These are phyloP conservation scores for Globisporangium okanoganense DNA, from an alignment of 352 stramenopile genomes.

Conservation along the genomic window DNA sequence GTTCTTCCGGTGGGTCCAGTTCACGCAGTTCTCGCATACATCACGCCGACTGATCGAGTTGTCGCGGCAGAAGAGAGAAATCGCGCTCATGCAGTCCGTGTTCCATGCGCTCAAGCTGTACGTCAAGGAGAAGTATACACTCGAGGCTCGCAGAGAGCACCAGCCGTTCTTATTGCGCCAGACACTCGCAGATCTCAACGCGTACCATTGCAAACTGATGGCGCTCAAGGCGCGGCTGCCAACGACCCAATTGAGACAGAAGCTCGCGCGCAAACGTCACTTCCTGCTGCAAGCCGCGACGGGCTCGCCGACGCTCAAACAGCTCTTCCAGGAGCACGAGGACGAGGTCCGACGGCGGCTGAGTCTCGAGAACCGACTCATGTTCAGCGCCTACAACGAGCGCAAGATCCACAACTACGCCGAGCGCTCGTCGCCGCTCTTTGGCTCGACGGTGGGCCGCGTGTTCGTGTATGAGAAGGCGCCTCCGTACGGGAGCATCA, in stretches of 20 bases:
- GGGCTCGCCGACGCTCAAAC: slow-evolving; percentile 65
- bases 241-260: slow-evolving; percentile 23
- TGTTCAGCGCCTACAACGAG: slow-evolving; percentile 70
- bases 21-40: slow-evolving; percentile 35
- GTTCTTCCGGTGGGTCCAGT: slow-evolving; percentile 61
- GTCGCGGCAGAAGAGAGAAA: slow-evolving; percentile 24
- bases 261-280: slow-evolving; percentile 20
- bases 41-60: slow-evolving; percentile 20
- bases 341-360: slow-evolving; percentile 49
- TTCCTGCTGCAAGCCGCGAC: slow-evolving; percentile 35
- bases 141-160: slow-evolving; percentile 16
- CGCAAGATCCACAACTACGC: slow-evolving; percentile 63
- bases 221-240: slow-evolving; percentile 28
- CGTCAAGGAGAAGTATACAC: slow-evolving; percentile 46
- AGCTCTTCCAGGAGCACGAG: slow-evolving; percentile 62
- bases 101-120: slow-evolving; percentile 36
- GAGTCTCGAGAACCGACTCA: slow-evolving; percentile 67
- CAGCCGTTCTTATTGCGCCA: slow-evolving; percentile 42
- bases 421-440: slow-evolving; percentile 47
- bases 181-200: slow-evolving; percentile 37
- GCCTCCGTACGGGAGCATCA: slow-evolving; percentile 62
- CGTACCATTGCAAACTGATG: slow-evolving; percentile 46
- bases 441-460: slow-evolving; percentile 33
- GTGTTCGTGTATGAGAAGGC: slow-evolving; percentile 62
- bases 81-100: slow-evolving; percentile 33